Percentiles rank a stretch among this genome's conserved stretches.
phyloP scores from a whole-genome alignment of 2,329 filamentous ascomycete genomes.

The Diplodia corticola region DNA sequence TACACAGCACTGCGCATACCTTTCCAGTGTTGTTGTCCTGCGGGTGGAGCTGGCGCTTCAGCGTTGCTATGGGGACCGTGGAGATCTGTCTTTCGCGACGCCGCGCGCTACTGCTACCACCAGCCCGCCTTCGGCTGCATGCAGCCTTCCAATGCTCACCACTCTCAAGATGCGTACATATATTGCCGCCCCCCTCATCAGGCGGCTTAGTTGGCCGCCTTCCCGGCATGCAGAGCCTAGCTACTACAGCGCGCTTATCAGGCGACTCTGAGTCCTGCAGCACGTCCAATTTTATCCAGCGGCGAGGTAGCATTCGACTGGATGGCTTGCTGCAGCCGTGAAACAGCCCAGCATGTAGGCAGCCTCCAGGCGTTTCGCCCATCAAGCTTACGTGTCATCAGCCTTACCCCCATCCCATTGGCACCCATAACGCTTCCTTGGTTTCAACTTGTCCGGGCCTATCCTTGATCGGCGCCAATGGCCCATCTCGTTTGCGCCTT shows the following conservation, averaged over 20 bases:
- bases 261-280: not conserved
- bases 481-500: not conserved
- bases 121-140: not conserved
- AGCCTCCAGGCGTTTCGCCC: not conserved
- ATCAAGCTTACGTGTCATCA: not conserved
- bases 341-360: constrained; percentile 2
- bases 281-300: not conserved
- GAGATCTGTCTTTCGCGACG: not conserved
- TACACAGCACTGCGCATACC: not conserved
- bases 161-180: not conserved
- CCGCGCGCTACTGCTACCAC: not conserved
- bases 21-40: not conserved
- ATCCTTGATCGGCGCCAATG: constrained; percentile 4
- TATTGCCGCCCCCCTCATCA: not conserved
- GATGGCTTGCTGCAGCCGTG: not conserved
- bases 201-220: not conserved
- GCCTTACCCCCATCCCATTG: not conserved
- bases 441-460: constrained; percentile 1
- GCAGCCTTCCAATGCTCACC: not conserved
- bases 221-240: not conserved
- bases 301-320: not conserved
- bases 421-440: not conserved
- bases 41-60: not conserved
- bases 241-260: not conserved
- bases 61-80: constrained; percentile 6